phyloP scores from a whole-genome alignment of 2,329 filamentous ascomycete species.

The Huntiella bhutanensis region DNA sequence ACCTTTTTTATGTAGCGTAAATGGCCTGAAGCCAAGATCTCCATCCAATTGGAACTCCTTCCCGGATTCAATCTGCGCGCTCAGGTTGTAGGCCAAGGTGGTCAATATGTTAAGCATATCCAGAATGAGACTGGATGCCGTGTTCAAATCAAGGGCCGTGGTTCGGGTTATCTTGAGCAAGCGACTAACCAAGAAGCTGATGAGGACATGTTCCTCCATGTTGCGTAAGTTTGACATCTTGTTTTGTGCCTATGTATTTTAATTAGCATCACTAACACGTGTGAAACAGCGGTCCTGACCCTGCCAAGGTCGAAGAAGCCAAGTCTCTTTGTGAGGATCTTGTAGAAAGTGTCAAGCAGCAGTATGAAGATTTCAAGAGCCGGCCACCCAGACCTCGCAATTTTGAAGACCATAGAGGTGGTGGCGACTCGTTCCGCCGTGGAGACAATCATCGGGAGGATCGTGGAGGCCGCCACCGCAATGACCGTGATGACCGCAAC shows the following conservation, averaged over 20 bases:
- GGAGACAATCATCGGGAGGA: conserved; percentile 15
- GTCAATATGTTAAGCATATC: conserved; percentile 94
- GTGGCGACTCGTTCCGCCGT: conserved; percentile 19
- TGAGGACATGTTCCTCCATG: conserved; percentile 90
- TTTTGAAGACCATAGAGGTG: conserved; percentile 22
- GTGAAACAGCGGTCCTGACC: conserved; percentile 57
- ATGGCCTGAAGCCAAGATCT: conserved; percentile 95
- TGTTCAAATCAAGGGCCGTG: conserved; percentile 94
- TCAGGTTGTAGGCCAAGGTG: conserved; percentile 85
- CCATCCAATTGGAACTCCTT: conserved; percentile 75
- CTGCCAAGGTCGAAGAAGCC: conserved; percentile 66
- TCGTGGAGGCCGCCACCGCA: conserved; percentile 8
- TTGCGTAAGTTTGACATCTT: conserved; percentile 45
- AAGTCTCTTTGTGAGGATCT: conserved; percentile 81
- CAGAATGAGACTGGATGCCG: conserved; percentile 88
- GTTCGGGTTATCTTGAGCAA: conserved; percentile 83
- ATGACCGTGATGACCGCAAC: conserved; percentile 12
- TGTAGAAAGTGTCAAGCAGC: conserved; percentile 65
- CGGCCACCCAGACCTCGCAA: conserved; percentile 46
- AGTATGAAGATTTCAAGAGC: conserved; percentile 82
- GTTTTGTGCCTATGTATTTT: background rate
- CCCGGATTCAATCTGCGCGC: conserved; percentile 91
- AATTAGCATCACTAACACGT: conserved; percentile 17
- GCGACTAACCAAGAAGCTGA: conserved; percentile 81
- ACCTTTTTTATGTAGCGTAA: conserved; percentile 46